A percentile compares a stretch with the other conserved stretches of the same genome.
These are phyloP conservation scores for Leptomonas pyrrhocoris DNA, from an alignment of 208 protist species.

Conservation along the genomic window DNA sequence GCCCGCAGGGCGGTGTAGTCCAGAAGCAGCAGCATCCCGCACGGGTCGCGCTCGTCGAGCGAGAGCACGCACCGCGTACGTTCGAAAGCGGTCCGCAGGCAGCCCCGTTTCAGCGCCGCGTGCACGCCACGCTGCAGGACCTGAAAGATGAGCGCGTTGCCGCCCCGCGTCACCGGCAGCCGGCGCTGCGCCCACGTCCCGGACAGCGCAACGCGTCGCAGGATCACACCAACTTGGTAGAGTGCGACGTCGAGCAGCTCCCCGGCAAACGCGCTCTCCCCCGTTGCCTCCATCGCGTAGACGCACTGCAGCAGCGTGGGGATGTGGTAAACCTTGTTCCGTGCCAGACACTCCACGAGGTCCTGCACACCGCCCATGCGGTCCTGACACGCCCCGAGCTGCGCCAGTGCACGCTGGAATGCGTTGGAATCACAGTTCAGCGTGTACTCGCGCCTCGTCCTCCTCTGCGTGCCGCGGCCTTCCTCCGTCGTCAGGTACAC, in stretches of 20 bases:
- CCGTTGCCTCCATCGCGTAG: conserved; percentile 69
- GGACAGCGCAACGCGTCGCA: conserved; percentile 61
- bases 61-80: conserved; percentile 70
- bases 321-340: conserved; percentile 73
- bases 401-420: conserved; percentile 53
- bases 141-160: conserved; percentile 63
- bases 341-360: conserved; percentile 58
- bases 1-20: conserved; percentile 82
- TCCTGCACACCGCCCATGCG: conserved; percentile 42
- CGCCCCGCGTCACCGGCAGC: conserved; percentile 34
- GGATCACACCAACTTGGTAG: conserved; percentile 72
- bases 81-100: conserved; percentile 76
- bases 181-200: conserved; percentile 61
- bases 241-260: conserved; percentile 82
- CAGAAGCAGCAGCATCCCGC: conserved; percentile 62
- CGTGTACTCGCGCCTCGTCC: conserved; percentile 30
- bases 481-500: conserved; percentile 41
- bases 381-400: conserved; percentile 36
- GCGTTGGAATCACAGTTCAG: conserved; percentile 50
- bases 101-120: conserved; percentile 71
- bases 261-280: conserved; percentile 44
- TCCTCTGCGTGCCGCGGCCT: conserved; percentile 4
- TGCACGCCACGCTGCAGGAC: conserved; percentile 66
- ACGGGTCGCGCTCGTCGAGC: conserved; percentile 71
- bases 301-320: conserved; percentile 72